Evolutionary conservation across 2,329 filamentous ascomycete species (phyloP), one percentile per base, ranked within the genome.

Genomic region (Ophiobolus disseminans): DNA sequence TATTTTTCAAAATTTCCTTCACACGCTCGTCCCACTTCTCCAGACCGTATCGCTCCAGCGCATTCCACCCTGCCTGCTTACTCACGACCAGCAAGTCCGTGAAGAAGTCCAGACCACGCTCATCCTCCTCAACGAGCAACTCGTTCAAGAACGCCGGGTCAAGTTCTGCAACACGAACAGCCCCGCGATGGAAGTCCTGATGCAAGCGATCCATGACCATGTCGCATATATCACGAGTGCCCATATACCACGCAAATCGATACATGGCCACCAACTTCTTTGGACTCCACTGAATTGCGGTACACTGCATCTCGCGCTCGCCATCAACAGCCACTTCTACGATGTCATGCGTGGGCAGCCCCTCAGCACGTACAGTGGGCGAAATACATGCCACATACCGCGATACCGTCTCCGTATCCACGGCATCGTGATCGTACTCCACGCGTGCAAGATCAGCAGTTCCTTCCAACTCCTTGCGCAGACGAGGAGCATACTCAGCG

Each of bases 321-420:
- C 34, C 46, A n/a, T 19, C 26, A 11, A 36, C 11, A 6, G 22
- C n/a, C 8, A 48, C 21, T 19, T 40, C 41, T 4, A 40, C 22
- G 4, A 50, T 5, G 26, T 45, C 40, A 19, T 45, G 40, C 4
- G 30, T 50, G 9, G 40, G 41, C 17, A 45, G 23, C n/a, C n/a
- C n/a, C 1, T 11, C 13, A 5, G 17, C 8, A 14, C 41, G 41
- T 16, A 22, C 2, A 10, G 22, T 16, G 8, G 40, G 46, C 40
- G 46, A 49, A 9, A 49, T 19, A 17, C 46, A 45, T 5, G 36
- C 36, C 14, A 50, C 19, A 20, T 37, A 50, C 6, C 36, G 41
- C 13, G 17, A 10, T 13, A 50, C 16, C 6, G 47, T 45, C 2
- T 6, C n/a, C 41, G n/a, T 22, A 9, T 40, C 30, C 20, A 50